Evolutionary conservation across 805 yeast species (phyloP).

Genomic region (Ogataea trehaloabstinens): DNA sequence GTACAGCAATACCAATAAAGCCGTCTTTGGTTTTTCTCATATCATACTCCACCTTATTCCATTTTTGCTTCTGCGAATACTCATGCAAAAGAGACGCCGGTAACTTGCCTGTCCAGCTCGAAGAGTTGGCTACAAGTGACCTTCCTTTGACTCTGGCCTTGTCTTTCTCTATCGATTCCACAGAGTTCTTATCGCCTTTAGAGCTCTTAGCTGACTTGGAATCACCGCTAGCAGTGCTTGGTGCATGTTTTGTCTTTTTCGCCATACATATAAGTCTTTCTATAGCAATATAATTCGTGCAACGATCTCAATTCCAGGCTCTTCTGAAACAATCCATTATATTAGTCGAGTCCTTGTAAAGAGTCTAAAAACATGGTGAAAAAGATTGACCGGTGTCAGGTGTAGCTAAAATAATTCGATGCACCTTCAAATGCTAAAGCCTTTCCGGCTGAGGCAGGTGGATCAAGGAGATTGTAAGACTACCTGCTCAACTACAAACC

Average conservation of each 20-base stretch:
- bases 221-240: constrained; percentile 4
- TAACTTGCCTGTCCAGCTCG: constrained; percentile 93
- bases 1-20: constrained; percentile 58
- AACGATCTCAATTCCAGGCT: too few species aligned
- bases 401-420: too few species aligned
- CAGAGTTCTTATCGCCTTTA: constrained; percentile 11
- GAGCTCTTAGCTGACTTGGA: constrained; percentile 9
- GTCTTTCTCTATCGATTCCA: not conserved
- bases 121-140: constrained; percentile 58
- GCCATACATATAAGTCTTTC: too few species aligned
- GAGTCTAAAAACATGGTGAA: too few species aligned
- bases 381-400: too few species aligned
- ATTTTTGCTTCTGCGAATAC: constrained; percentile 80
- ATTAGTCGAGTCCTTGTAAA: too few species aligned
- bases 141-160: constrained; percentile 27
- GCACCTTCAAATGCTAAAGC: too few species aligned
- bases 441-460: too few species aligned
- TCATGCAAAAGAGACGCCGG: constrained; percentile 87
- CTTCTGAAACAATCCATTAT: too few species aligned
- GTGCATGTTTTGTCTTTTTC: constrained; percentile 8
- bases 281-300: too few species aligned
- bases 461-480: too few species aligned
- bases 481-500: too few species aligned
- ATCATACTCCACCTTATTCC: constrained; percentile 84
- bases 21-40: constrained; percentile 53